These are phyloP conservation scores for Carex cristatella DNA, from an alignment of 176 grass and related monocot species.

Conservation along the genomic window DNA sequence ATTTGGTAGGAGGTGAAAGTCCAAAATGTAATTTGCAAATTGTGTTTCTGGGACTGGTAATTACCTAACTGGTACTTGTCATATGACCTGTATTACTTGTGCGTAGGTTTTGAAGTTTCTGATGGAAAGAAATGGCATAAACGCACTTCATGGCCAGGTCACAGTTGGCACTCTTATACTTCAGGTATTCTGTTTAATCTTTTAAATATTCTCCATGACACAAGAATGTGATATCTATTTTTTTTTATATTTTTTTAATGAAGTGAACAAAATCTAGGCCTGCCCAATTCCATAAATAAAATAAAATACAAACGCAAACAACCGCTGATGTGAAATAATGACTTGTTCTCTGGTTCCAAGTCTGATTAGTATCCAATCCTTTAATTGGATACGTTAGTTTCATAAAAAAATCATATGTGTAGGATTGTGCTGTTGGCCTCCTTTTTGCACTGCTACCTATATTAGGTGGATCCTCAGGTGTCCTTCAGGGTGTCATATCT, in stretches of 20 bases:
- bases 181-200: constrained; percentile 47
- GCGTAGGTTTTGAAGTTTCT: constrained; percentile 91
- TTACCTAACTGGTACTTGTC: neutral
- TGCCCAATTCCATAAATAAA: neutral
- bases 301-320: neutral
- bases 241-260: neutral
- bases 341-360: neutral
- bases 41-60: neutral
- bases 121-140: constrained; percentile 97
- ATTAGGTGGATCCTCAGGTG: constrained; percentile 77
- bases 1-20: neutral
- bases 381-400: neutral
- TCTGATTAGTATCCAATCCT: neutral
- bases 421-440: constrained; percentile 99
- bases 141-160: constrained; percentile 93
- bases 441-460: constrained; percentile 97
- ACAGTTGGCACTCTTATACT: constrained; percentile 94
- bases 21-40: neutral
- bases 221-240: constrained; percentile 6
- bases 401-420: constrained; percentile 9
- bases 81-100: constrained; percentile 8
- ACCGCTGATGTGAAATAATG: neutral
- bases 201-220: neutral
- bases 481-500: constrained; percentile 89
- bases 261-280: neutral